Conservation (phyloP, 179 eudicot species). For the Carnegiea gigantea region DNA sequence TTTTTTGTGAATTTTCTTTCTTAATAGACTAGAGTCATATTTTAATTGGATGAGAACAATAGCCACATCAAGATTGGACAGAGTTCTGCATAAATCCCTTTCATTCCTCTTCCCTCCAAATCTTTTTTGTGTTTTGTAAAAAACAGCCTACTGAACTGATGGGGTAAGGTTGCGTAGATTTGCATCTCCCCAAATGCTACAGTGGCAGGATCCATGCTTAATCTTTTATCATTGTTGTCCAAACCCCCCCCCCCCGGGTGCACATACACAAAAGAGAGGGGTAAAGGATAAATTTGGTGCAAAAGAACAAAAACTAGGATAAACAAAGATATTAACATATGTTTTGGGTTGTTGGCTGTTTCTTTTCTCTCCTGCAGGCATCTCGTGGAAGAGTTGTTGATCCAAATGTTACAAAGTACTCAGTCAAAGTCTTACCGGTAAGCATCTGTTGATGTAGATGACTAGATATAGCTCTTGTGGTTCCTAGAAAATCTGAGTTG, state of each 20-base stretch:
- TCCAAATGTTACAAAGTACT: conserved; percentile 84
- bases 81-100: neutral
- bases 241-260: neutral
- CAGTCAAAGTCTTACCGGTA: conserved; percentile 91
- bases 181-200: neutral
- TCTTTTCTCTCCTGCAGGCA: conserved; percentile 46
- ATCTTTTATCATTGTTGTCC: no score
- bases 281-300: neutral
- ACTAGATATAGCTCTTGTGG: neutral
- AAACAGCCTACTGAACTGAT: neutral
- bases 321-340: neutral
- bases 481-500: neutral
- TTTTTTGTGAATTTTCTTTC: neutral
- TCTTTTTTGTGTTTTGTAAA: no score
- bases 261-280: neutral
- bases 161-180: neutral
- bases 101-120: neutral
- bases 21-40: neutral
- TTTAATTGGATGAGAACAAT: neutral
- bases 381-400: conserved; percentile 66
- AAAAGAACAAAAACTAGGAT: neutral
- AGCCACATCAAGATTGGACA: neutral
- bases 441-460: conserved; percentile 24
- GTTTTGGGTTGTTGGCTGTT: neutral
- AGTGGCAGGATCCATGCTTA: neutral